Evolutionary conservation across 306 rosid genomes (phyloP).

Genomic region (Styphnolobium japonicum): DNA sequence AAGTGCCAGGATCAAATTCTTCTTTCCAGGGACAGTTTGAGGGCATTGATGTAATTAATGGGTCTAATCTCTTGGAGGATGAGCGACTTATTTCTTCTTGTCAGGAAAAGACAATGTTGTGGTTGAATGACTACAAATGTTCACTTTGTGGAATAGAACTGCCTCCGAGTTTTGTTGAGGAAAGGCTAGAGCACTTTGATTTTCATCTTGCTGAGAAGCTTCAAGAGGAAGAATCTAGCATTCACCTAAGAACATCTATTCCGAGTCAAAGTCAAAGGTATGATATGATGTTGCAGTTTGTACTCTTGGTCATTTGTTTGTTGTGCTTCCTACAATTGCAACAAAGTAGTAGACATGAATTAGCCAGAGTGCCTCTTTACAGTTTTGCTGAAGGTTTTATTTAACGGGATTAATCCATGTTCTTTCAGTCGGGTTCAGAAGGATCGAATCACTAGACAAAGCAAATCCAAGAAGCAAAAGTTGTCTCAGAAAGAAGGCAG

Average conservation of each 20-base stretch:
- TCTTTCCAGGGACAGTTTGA: slow-evolving; percentile 29
- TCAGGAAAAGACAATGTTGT: slow-evolving; percentile 37
- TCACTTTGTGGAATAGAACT: slow-evolving; percentile 82
- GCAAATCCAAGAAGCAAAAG: slow-evolving; percentile 68
- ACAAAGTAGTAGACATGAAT: slow-evolving; percentile 1
- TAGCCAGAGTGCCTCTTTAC: background rate
- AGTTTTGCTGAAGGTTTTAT: background rate
- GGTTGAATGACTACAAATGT: slow-evolving; percentile 84
- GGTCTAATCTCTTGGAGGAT: slow-evolving; percentile 26
- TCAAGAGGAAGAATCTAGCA: slow-evolving; percentile 75
- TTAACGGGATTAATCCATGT: slow-evolving; percentile 7
- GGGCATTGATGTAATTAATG: slow-evolving; percentile 24
- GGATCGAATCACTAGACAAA: slow-evolving; percentile 33
- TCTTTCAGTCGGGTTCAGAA: slow-evolving; percentile 45
- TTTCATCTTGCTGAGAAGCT: slow-evolving; percentile 92
- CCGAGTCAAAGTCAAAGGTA: slow-evolving; percentile 54
- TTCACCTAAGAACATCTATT: slow-evolving; percentile 23
- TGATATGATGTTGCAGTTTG: background rate
- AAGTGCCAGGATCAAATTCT: slow-evolving; percentile 33
- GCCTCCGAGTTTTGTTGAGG: slow-evolving; percentile 71
- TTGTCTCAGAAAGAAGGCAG: slow-evolving; percentile 53
- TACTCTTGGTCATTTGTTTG: background rate
- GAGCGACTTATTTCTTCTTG: slow-evolving; percentile 31
- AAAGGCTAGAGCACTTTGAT: slow-evolving; percentile 86
- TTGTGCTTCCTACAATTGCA: background rate